Conservation (phyloP, 805 yeast species). For the Candida lessepsii region DNA sequence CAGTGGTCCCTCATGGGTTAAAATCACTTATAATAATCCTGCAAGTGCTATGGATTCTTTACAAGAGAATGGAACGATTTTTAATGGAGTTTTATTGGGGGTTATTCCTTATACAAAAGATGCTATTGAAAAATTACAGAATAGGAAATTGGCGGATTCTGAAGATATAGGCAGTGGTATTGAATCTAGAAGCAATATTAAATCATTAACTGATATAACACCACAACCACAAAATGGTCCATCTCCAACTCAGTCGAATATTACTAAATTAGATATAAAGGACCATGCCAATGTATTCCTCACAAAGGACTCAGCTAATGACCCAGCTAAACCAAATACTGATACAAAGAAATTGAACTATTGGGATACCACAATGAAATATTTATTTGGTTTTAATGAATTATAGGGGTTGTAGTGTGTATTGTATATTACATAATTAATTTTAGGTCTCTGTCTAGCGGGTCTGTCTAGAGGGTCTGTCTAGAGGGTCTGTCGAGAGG, state of each 20-base stretch:
- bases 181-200: conserved; percentile 10
- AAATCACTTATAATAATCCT: conserved; percentile 75
- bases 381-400: conserved; percentile 44
- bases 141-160: conserved; percentile 37
- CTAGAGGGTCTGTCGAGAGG: no score
- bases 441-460: no score
- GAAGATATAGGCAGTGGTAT: conserved; percentile 50
- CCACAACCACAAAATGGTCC: conserved; percentile 5
- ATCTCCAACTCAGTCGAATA: conserved; percentile 7
- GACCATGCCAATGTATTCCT: conserved; percentile 41
- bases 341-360: conserved; percentile 33
- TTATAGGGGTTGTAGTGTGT: conserved; percentile 26
- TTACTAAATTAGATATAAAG: conserved; percentile 32
- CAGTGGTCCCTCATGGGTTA: conserved; percentile 90
- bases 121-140: conserved; percentile 58
- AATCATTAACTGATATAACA: conserved; percentile 3
- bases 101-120: conserved; percentile 66
- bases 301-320: conserved; percentile 17
- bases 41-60: conserved; percentile 79
- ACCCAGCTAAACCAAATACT: conserved; percentile 19
- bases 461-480: no score
- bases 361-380: conserved; percentile 32
- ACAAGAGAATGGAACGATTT: conserved; percentile 73
- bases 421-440: conserved; percentile 1
- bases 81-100: conserved; percentile 65